Evolutionary conservation across 2,329 filamentous ascomycete genomes (phyloP).

Genomic region (Hyphodiscus sp.): DNA sequence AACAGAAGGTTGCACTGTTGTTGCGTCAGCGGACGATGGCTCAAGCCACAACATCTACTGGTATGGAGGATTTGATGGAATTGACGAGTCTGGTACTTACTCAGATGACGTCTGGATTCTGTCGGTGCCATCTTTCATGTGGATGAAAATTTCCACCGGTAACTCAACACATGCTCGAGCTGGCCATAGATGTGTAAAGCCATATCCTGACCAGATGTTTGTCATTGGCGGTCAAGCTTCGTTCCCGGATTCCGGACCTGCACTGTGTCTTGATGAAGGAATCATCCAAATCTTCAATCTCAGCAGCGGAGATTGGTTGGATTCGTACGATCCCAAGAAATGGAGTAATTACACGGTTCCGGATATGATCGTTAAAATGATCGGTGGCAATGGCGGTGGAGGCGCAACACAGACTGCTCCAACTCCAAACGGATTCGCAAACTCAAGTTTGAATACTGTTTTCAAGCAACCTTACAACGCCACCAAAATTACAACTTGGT

Average conservation of each 20-base stretch:
- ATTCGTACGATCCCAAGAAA: slow-evolving; percentile 58
- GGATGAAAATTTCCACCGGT: slow-evolving; percentile 56
- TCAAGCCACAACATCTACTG: slow-evolving; percentile 74
- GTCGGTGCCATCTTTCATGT: slow-evolving; percentile 64
- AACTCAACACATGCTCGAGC: slow-evolving; percentile 49
- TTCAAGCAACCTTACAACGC: slow-evolving; percentile 51
- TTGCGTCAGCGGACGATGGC: slow-evolving; percentile 63
- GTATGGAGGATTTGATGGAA: slow-evolving; percentile 64
- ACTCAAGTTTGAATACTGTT: slow-evolving; percentile 40
- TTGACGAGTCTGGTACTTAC: slow-evolving; percentile 40
- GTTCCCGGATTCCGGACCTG: slow-evolving; percentile 17
- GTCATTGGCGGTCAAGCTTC: slow-evolving; percentile 59
- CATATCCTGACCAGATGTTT: slow-evolving; percentile 66
- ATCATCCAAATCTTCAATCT: slow-evolving; percentile 67
- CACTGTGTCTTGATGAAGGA: slow-evolving; percentile 42
- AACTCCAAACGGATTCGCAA: slow-evolving; percentile 49
- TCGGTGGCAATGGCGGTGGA: slow-evolving; percentile 54
- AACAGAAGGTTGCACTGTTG: slow-evolving; percentile 65
- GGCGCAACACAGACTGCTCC: slow-evolving; percentile 61
- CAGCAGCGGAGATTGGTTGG: slow-evolving; percentile 61
- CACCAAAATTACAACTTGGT: slow-evolving; percentile 51
- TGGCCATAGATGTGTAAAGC: slow-evolving; percentile 62
- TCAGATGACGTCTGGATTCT: slow-evolving; percentile 71
- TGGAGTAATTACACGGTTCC: slow-evolving; percentile 64
- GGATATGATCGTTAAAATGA: slow-evolving; percentile 47